Conservation (phyloP, 1,139 yeast species). For the Scheffersomyces segobiensis region DNA sequence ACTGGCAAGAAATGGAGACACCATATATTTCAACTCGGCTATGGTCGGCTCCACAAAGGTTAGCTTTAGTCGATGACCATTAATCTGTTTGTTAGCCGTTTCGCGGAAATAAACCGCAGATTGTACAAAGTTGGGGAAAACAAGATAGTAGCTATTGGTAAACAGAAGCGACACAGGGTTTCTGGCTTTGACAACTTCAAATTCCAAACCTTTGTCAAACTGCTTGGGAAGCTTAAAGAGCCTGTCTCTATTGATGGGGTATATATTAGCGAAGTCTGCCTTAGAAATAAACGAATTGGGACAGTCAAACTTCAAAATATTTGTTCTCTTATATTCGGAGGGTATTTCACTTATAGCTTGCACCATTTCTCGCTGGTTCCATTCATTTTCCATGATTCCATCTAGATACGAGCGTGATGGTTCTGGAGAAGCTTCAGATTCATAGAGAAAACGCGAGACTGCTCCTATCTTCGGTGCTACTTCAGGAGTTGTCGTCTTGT, state of each 20-base stretch:
- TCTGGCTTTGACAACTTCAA: conserved; percentile 47
- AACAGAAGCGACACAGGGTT: conserved; percentile 45
- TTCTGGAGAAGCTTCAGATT: conserved; percentile 6
- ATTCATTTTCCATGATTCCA: conserved; percentile 29
- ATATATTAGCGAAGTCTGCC: conserved; percentile 39
- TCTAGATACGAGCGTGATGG: conserved; percentile 27
- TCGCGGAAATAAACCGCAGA: conserved; percentile 55
- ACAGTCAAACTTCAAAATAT: conserved; percentile 37
- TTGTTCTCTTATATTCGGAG: conserved; percentile 14
- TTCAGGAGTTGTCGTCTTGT: conserved; percentile 30
- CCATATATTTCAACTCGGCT: conserved; percentile 22
- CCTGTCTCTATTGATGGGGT: conserved; percentile 35
- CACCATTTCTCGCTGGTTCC: conserved; percentile 30
- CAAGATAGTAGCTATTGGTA: conserved; percentile 51
- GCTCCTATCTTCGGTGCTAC: conserved; percentile 27
- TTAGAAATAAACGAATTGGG: conserved; percentile 35
- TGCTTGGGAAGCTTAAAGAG: conserved; percentile 23
- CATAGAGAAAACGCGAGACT: conserved; percentile 28
- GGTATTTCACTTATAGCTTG: conserved; percentile 27
- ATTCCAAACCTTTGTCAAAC: conserved; percentile 24
- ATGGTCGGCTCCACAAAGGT: conserved; percentile 36
- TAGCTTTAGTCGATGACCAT: conserved; percentile 50
- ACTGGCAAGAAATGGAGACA: conserved; percentile 26
- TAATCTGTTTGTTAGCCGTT: conserved; percentile 46
- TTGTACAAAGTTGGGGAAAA: conserved; percentile 46